A percentile compares a stretch with the other conserved stretches of the same genome.
Evolutionary conservation across 139 green algal genomes (phyloP).

Genomic region (Volvox reticuliferus): DNA sequence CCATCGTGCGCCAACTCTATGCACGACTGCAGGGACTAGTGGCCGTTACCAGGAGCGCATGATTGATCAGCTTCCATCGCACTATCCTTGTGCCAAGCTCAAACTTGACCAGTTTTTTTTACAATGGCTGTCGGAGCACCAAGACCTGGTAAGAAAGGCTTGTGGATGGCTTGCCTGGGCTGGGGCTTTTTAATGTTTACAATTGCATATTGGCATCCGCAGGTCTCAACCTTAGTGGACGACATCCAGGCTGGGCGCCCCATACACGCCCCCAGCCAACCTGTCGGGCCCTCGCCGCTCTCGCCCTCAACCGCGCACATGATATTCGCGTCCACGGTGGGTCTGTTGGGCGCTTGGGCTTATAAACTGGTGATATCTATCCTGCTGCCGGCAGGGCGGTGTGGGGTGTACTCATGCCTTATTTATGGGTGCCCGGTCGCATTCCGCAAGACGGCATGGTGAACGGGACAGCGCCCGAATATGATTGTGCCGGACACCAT

Average conservation of each 20-base stretch:
- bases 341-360: background rate
- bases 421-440: too few relatives aligned
- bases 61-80: slow-evolving; percentile 50
- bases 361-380: too few relatives aligned
- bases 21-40: slow-evolving; percentile 29
- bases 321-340: slow-evolving; percentile 72
- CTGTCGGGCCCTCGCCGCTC: slow-evolving; percentile 59
- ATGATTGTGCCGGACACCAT: too few relatives aligned
- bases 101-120: slow-evolving; percentile 98
- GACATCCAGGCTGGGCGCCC: slow-evolving; percentile 84
- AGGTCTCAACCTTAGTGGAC: slow-evolving; percentile 86
- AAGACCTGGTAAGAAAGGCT: slow-evolving; percentile 84
- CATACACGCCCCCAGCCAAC: slow-evolving; percentile 61
- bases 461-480: too few relatives aligned
- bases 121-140: slow-evolving; percentile 95
- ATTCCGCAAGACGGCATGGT: too few relatives aligned
- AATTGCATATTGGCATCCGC: background rate
- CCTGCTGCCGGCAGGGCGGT: too few relatives aligned
- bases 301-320: slow-evolving; percentile 67
- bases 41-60: slow-evolving; percentile 36
- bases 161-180: slow-evolving; percentile 27
- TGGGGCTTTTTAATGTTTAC: background rate
- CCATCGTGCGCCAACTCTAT: background rate
- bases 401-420: too few relatives aligned
- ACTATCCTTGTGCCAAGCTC: slow-evolving; percentile 86